Conservation (phyloP, 2,329 filamentous ascomycete genomes). For the Botrytis sinoallii region DNA sequence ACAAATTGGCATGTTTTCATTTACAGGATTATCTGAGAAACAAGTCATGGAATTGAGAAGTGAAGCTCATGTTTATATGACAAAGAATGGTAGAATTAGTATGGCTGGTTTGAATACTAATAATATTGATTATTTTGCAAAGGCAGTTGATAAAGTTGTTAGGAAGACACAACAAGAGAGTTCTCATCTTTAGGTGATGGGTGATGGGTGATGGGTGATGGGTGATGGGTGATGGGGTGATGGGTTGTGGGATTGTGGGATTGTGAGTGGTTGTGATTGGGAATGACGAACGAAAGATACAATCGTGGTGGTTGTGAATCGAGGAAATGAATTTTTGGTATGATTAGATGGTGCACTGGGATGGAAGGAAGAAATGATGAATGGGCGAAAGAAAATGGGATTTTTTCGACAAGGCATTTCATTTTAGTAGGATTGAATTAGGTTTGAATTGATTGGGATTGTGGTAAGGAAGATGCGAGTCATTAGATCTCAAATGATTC, state of each 20-base stretch:
- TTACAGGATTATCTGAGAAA: conserved; percentile 72
- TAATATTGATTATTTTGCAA: conserved; percentile 91
- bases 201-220: too few relatives aligned
- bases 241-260: too few relatives aligned
- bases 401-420: neutral
- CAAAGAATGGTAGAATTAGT: conserved; percentile 95
- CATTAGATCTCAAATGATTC: neutral
- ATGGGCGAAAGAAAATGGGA: neutral
- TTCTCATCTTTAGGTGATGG: neutral
- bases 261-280: too few relatives aligned
- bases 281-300: too few relatives aligned
- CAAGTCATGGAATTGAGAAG: conserved; percentile 70
- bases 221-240: neutral
- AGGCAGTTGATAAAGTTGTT: conserved; percentile 83
- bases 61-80: conserved; percentile 81
- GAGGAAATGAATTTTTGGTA: too few relatives aligned
- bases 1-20: conserved; percentile 99
- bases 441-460: neutral
- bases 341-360: too few relatives aligned
- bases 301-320: too few relatives aligned
- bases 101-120: conserved; percentile 96
- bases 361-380: neutral
- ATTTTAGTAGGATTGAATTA: neutral
- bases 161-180: conserved; percentile 28
- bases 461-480: neutral